phyloP scores from a whole-genome alignment of 148 eudicot species.

The Amaranthus cruentus region DNA sequence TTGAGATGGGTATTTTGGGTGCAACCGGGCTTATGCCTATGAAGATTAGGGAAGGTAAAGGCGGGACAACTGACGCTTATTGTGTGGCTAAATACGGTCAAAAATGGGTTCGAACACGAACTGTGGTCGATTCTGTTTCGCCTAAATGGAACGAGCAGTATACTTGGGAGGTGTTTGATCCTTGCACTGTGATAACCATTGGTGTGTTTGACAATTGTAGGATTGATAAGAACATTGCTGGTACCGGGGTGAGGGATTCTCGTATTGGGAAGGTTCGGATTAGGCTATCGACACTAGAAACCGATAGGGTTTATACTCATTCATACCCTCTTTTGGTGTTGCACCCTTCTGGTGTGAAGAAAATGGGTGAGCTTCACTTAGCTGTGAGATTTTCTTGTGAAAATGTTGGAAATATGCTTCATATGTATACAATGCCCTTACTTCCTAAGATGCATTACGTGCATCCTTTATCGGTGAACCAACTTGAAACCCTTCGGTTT shows the following conservation, averaged over 20 bases:
- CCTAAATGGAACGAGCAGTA: constrained; percentile 99
- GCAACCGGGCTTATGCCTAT: constrained; percentile 74
- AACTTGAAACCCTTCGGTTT: constrained; percentile 67
- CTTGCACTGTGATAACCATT: constrained; percentile 85
- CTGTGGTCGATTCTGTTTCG: constrained; percentile 63
- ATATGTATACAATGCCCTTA: constrained; percentile 63
- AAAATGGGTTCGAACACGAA: constrained; percentile 88
- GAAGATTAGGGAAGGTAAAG: constrained; percentile 77
- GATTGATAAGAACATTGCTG: constrained; percentile 43
- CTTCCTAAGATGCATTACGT: constrained; percentile 88
- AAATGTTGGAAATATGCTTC: constrained; percentile 67
- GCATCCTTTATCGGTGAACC: constrained; percentile 69
- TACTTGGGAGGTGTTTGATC: constrained; percentile 98
- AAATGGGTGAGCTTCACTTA: constrained; percentile 88
- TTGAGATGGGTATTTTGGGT: constrained; percentile 86
- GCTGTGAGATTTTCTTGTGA: constrained; percentile 82
- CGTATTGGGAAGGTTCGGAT: constrained; percentile 89
- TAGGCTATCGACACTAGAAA: constrained; percentile 70
- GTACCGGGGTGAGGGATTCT: constrained; percentile 42
- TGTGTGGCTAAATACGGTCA: constrained; percentile 95
- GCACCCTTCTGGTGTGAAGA: constrained; percentile 90
- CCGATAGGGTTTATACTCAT: constrained; percentile 80
- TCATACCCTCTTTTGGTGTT: constrained; percentile 77
- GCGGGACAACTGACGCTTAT: constrained; percentile 69
- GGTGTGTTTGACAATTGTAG: constrained; percentile 84